Evolutionary conservation across 2,329 filamentous ascomycete species (phyloP).

Genomic region (Lomentospora prolificans): DNA sequence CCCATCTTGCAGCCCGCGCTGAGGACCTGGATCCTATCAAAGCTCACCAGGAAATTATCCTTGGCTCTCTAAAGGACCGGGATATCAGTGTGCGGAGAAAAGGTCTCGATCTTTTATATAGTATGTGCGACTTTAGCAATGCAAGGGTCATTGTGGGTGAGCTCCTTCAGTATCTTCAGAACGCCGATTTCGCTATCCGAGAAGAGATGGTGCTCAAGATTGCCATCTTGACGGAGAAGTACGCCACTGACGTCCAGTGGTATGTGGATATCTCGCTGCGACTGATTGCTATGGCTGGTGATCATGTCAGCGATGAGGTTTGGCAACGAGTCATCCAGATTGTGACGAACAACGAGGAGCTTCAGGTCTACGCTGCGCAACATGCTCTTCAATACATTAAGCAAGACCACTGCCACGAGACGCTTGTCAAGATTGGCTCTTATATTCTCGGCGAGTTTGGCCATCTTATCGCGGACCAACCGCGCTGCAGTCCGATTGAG

Average conservation of each 20-base stretch:
- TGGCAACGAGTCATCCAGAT: conserved; percentile 99
- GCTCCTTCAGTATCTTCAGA: conserved; percentile 87
- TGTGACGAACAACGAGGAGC: conserved; percentile 96
- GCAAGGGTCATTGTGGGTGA: conserved; percentile 88
- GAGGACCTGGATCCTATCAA: conserved; percentile 97
- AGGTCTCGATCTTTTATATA: conserved; percentile 91
- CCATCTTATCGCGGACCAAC: conserved; percentile 86
- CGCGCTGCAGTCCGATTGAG: conserved; percentile 90
- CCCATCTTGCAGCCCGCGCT: conserved; percentile 84
- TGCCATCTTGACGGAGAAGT: conserved; percentile 95
- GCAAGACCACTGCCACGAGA: conserved; percentile 89
- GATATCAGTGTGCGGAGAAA: conserved; percentile 97
- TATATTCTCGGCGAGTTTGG: conserved; percentile 96
- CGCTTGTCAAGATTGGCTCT: conserved; percentile 91
- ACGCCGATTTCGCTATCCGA: conserved; percentile 92
- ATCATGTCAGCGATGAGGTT: conserved; percentile 97
- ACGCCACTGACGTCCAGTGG: conserved; percentile 97
- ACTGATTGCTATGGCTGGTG: conserved; percentile 90
- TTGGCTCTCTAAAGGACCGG: conserved; percentile 85
- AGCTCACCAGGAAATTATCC: conserved; percentile 92
- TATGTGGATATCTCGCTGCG: conserved; percentile 96
- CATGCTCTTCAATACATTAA: conserved; percentile 90
- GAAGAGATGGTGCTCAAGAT: conserved; percentile 99
- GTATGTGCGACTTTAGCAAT: conserved; percentile 98
- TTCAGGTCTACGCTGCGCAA: conserved; percentile 92